Evolutionary conservation across 1,284 basidiomycete species (phyloP), one percentile per base, ranked within the genome.

Genomic region (Pseudozyma flocculosa): DNA sequence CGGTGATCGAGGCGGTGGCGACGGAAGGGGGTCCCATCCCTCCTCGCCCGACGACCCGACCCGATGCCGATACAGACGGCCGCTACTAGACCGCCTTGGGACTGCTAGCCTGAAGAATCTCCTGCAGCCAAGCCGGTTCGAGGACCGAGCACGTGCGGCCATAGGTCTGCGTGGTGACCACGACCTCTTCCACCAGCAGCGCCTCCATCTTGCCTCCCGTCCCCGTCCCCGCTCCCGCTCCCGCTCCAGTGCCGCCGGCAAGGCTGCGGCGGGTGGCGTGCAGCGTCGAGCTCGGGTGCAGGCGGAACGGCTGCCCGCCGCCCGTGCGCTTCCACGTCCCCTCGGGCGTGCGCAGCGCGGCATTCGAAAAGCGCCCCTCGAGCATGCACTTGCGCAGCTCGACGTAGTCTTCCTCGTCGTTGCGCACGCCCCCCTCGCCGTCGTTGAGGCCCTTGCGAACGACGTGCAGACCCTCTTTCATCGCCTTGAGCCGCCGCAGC

Each of bases 101-200:
- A 5, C 11, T 5, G 26, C 11, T 29, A 29, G 7, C 26, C 26
- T 7, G 7, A 5, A 29, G 5, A 11, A 29, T 29, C 13, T 56
- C 54, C 48, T 71, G 71, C 37, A 75, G 45, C 73, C 73, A 75
- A 17, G 45, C 48, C 3, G 75, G 68, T 48, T 77, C 72, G 40
- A 76, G 63, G 1, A 49, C 34, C 23, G 64, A 70, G n/a, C 76
- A 71, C 23, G 56, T 74, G 22, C 75, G 55, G 2, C 70, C 76
- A 45, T 71, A 76, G 5, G 61, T 64, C 41, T 74, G 70, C 1
- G 68, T 69, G 1, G 76, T 76, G n/a, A 75, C 62, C n/a, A 72
- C 61, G 7, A 76, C 48, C 50, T 78, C 76, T 29, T 78, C 76
- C 45, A 78, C 76, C 41, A 76, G 40, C 40, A 78, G 69, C 21